Conservation (phyloP, 371 early-diverging fungal species). For the Choanephora cucurbitarum region DNA sequence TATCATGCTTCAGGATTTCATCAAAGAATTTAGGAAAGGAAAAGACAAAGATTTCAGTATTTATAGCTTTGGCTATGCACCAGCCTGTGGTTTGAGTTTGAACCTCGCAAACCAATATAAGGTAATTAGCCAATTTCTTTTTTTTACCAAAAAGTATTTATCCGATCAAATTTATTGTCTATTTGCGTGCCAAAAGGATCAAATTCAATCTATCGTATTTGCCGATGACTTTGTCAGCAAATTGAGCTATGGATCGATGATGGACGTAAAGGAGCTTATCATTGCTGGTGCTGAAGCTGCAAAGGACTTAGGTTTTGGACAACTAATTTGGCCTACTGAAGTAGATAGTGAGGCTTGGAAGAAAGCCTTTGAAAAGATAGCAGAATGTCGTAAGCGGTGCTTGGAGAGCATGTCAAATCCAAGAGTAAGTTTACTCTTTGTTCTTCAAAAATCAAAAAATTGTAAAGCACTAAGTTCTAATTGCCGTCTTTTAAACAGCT, state of each 20-base stretch:
- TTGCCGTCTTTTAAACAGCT: too few species aligned
- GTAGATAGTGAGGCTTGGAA: constrained; percentile 31
- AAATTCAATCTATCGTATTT: constrained; percentile 44
- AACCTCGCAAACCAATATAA: constrained; percentile 42
- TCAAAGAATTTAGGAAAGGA: constrained; percentile 50
- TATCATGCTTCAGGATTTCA: constrained; percentile 68
- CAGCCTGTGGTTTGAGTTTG: constrained; percentile 40
- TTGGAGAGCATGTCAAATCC: constrained; percentile 35
- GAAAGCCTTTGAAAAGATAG: constrained; percentile 31
- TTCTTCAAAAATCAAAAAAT: too few species aligned
- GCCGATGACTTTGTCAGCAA: constrained; percentile 49
- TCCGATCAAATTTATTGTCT: too few species aligned
- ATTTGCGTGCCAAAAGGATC: constrained; percentile 31
- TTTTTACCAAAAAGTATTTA: too few species aligned
- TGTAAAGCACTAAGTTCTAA: too few species aligned
- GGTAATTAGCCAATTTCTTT: too few species aligned
- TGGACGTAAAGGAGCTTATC: constrained; percentile 44
- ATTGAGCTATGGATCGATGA: constrained; percentile 48
- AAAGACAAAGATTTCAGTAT: constrained; percentile 34
- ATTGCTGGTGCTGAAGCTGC: constrained; percentile 45
- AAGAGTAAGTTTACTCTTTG: constrained; percentile 20
- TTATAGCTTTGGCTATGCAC: constrained; percentile 40
- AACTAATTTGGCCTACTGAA: constrained; percentile 29
- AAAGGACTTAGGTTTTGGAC: constrained; percentile 28
- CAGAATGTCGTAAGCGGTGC: constrained; percentile 30